Evolutionary conservation across 2,329 filamentous ascomycete genomes (phyloP).

Genomic region (Cyanodermella asteris): DNA sequence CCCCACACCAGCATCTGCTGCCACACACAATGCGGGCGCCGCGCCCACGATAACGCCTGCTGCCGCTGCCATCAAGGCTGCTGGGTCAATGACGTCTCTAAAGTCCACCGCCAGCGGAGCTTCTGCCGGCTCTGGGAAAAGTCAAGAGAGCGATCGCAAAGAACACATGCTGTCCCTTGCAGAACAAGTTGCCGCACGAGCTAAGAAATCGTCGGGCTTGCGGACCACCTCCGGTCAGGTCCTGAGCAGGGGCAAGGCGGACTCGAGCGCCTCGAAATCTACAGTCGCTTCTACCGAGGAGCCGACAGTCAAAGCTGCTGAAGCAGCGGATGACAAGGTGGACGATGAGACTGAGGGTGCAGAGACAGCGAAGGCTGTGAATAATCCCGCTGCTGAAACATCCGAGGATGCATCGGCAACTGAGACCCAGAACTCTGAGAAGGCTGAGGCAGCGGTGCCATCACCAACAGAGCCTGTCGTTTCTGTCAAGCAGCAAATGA

Average conservation of each 20-base stretch:
- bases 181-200: too few species aligned
- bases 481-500: background rate
- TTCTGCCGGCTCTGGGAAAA: conserved; percentile 19
- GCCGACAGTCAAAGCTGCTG: too few species aligned
- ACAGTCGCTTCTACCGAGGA: too few species aligned
- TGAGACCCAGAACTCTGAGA: conserved; percentile 5
- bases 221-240: too few species aligned
- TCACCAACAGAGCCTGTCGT: background rate
- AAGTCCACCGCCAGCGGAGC: conserved; percentile 7
- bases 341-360: too few species aligned
- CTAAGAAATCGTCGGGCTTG: too few species aligned
- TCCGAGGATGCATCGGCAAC: too few species aligned
- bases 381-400: conserved; percentile 1
- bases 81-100: conserved; percentile 3
- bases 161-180: too few species aligned
- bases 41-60: background rate
- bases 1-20: conserved; percentile 10
- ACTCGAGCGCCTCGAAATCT: too few species aligned
- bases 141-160: conserved; percentile 17
- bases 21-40: conserved; percentile 13
- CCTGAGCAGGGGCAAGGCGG: too few species aligned
- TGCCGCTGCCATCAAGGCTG: background rate
- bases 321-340: too few species aligned
- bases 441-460: background rate
- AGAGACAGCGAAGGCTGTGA: too few species aligned